Conservation (phyloP, 2,329 filamentous ascomycete genomes). For the Colletotrichum sp. region DNA sequence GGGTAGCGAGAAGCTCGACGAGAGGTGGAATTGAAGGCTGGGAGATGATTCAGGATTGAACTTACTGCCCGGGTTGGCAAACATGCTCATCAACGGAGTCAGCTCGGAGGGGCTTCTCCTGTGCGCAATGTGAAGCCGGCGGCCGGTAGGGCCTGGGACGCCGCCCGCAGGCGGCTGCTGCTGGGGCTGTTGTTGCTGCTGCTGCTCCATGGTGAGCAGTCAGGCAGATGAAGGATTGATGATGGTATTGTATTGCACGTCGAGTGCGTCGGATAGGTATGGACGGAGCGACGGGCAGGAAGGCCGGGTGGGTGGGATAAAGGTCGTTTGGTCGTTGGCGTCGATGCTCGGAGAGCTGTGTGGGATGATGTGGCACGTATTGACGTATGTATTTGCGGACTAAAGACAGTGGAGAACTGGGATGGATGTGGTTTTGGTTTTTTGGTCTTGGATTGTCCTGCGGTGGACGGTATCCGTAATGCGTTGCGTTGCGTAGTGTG, state of each 20-base stretch:
- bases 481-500: background rate
- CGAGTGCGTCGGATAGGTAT: conserved; percentile 33
- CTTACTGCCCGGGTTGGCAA: conserved; percentile 69
- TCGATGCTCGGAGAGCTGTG: conserved; percentile 9
- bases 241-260: conserved; percentile 47
- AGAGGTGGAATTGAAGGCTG: conserved; percentile 1
- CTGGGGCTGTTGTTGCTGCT: conserved; percentile 40
- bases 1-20: background rate
- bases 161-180: conserved; percentile 58
- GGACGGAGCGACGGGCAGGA: background rate
- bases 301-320: conserved; percentile 21
- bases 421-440: conserved; percentile 20
- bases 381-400: conserved; percentile 21
- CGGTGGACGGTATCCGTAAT: background rate
- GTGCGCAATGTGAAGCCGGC: conserved; percentile 95
- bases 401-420: conserved; percentile 24
- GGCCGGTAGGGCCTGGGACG: conserved; percentile 78
- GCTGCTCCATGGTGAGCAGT: conserved; percentile 64
- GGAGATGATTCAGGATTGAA: conserved; percentile 25
- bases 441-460: conserved; percentile 2
- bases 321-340: conserved; percentile 3
- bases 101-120: conserved; percentile 96
- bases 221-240: conserved; percentile 25
- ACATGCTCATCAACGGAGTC: conserved; percentile 97
- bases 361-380: conserved; percentile 22